Percentiles rank a stretch among this genome's conserved stretches.
Conservation (phyloP, 306 rosid genomes). For the Astragalus glycyphyllos region DNA sequence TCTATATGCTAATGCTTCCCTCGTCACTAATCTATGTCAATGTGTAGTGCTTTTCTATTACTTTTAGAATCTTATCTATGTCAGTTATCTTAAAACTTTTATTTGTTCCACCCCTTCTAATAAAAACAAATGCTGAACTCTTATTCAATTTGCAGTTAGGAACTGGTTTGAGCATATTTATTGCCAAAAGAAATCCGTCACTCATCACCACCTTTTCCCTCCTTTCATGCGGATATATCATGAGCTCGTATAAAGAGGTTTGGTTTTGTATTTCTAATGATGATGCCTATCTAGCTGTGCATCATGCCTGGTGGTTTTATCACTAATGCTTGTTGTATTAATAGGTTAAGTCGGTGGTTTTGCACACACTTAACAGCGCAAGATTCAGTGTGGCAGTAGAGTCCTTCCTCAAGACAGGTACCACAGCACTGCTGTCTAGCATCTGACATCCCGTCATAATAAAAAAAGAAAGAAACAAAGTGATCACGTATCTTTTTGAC, state of each 20-base stretch:
- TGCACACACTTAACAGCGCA: slow-evolving; percentile 91
- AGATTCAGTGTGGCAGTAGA: slow-evolving; percentile 93
- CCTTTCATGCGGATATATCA: slow-evolving; percentile 89
- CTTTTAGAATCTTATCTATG: slow-evolving; percentile 3
- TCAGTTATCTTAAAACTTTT: not conserved
- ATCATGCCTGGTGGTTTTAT: slow-evolving; percentile 26
- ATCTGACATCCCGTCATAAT: slow-evolving; percentile 9
- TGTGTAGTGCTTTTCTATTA: not conserved
- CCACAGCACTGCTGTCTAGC: slow-evolving; percentile 30
- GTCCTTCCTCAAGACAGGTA: slow-evolving; percentile 89
- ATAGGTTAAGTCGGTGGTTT: slow-evolving; percentile 92
- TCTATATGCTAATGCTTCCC: not conserved
- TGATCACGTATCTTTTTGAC: slow-evolving; percentile 15
- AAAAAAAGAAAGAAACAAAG: not conserved
- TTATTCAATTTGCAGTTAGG: slow-evolving; percentile 77
- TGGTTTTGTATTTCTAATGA: slow-evolving; percentile 42
- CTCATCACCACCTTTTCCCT: slow-evolving; percentile 81
- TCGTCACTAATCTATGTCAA: not conserved
- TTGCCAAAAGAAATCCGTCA: slow-evolving; percentile 88
- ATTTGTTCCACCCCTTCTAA: slow-evolving; percentile 11
- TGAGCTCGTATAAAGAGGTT: slow-evolving; percentile 96
- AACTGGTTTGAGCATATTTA: slow-evolving; percentile 89
- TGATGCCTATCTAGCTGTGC: slow-evolving; percentile 31
- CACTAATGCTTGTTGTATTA: slow-evolving; percentile 40
- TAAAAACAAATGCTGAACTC: slow-evolving; percentile 34